phyloP scores from a whole-genome alignment of 768 basidiomycete species.

The Panellus pusillus region DNA sequence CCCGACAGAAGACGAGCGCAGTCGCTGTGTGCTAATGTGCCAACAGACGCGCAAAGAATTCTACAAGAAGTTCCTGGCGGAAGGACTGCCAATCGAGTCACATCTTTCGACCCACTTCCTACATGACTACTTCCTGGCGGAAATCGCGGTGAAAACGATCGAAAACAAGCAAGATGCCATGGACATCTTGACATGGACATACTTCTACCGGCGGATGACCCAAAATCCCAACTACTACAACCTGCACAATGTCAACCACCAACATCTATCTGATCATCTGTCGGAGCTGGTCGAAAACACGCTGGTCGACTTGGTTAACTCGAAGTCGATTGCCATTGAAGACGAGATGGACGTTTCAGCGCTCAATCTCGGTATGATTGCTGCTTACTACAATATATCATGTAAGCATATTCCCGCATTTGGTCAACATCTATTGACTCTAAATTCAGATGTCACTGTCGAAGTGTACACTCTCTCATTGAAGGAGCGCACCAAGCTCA shows the following conservation, averaged over 20 bases:
- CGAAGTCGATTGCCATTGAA: constrained; percentile 93
- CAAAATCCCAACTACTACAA: constrained; percentile 98
- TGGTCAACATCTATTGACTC: not conserved
- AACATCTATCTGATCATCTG: constrained; percentile 92
- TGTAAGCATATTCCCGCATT: constrained; percentile 47
- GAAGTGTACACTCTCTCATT: constrained; percentile 96
- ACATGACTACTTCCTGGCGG: constrained; percentile 97
- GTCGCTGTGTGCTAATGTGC: constrained; percentile 95
- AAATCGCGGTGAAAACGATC: constrained; percentile 97
- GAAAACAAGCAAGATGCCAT: constrained; percentile 99
- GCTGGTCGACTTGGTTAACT: constrained; percentile 85
- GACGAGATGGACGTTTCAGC: constrained; percentile 93
- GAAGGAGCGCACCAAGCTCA: constrained; percentile 95
- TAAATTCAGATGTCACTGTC: constrained; percentile 78
- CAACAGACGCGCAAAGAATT: constrained; percentile 98
- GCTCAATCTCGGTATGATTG: constrained; percentile 98
- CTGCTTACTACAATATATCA: constrained; percentile 93
- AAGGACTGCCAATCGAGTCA: constrained; percentile 97
- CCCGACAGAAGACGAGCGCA: constrained; percentile 82
- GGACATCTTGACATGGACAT: constrained; percentile 99
- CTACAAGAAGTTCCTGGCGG: constrained; percentile 96
- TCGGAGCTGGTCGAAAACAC: constrained; percentile 96
- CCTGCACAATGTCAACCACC: constrained; percentile 91
- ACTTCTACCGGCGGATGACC: constrained; percentile 96
- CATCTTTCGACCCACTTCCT: constrained; percentile 87